Base-by-base conservation (phyloP, 345 rosid species). In the Mercurialis annua region DNA sequence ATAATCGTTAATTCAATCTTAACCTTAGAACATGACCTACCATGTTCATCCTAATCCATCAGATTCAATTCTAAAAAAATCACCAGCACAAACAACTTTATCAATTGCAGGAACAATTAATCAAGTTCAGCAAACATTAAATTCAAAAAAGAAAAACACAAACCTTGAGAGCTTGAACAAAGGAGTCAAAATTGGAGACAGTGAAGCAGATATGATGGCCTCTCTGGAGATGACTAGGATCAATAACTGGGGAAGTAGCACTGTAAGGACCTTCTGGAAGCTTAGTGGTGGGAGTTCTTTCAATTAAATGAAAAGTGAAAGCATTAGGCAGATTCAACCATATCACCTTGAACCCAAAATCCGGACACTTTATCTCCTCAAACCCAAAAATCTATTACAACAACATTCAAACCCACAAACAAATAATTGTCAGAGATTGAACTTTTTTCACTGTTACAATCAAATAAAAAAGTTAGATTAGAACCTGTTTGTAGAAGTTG, bases 261-360 rank as follows among this genome's bases (percentile, higher is more conserved):
- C 92, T 89, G 76, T 73, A 93, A 6, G 97, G 98, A 51, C 97
- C 82, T 74, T 93, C 96, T 0, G 97, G 95, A 61, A 93, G 94
- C 67, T 80, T 86, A n/a, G 87, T 71, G 50, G 62, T 72, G 51
- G 86, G 82, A 78, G 54, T 78, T 71, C 95, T 78, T 77, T 93
- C 94, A 55, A 93, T 90, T 49, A 93, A 78, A 70, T 93, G 97
- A 67, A 93, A 65, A 34, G 81, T 65, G 75, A 87, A 81, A 23
- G 84, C 81, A 44, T 86, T 82, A 12, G 85, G 81, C 57, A 93
- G 73, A 65, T 81, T 84, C 78, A 90, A 79, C 98, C 98, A 93
- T 71, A 87, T 84, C 47, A 87, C 91, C 80, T 93, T 80, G 62
- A 90, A 79, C 24, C 79, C 94, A 68, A 93, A 87, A 31, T 86